These are phyloP conservation scores for Pelargonium fulgidum DNA, from an alignment of 441 rosid species.

Conservation along the genomic window DNA sequence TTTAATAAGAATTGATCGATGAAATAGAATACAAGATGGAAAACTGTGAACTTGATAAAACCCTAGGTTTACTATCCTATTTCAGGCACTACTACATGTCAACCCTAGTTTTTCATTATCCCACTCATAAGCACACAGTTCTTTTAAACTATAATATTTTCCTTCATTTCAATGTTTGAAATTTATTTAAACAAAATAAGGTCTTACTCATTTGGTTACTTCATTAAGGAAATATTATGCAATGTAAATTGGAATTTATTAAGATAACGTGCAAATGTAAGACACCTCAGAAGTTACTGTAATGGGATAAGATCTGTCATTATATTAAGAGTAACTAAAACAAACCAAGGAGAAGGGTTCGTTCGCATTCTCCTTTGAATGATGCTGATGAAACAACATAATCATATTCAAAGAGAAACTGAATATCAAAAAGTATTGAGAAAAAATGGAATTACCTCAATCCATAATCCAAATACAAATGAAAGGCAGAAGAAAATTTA, in stretches of 20 bases:
- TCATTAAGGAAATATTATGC: not conserved
- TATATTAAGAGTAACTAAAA: too few species aligned
- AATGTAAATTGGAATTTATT: too few species aligned
- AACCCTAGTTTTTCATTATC: too few species aligned
- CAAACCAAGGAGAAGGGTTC: too few species aligned
- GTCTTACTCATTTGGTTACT: not conserved
- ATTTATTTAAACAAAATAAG: not conserved
- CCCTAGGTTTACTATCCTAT: not conserved
- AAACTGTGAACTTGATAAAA: not conserved
- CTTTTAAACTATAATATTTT: not conserved
- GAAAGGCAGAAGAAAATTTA: not conserved
- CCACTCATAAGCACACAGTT: too few species aligned
- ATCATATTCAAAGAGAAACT: too few species aligned
- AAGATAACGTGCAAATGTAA: too few species aligned
- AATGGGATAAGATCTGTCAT: too few species aligned
- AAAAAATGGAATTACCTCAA: not conserved
- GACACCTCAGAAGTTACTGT: too few species aligned
- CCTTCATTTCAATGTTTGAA: not conserved
- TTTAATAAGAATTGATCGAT: not conserved
- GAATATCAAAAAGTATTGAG: not conserved
- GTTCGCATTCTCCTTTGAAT: too few species aligned
- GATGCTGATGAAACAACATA: too few species aligned
- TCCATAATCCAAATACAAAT: not conserved
- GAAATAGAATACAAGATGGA: slow-evolving; percentile 10
- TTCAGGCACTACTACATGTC: not conserved